Evolutionary conservation across 257 asterid genomes (phyloP).

Genomic region (Nicotiana paniculata): DNA sequence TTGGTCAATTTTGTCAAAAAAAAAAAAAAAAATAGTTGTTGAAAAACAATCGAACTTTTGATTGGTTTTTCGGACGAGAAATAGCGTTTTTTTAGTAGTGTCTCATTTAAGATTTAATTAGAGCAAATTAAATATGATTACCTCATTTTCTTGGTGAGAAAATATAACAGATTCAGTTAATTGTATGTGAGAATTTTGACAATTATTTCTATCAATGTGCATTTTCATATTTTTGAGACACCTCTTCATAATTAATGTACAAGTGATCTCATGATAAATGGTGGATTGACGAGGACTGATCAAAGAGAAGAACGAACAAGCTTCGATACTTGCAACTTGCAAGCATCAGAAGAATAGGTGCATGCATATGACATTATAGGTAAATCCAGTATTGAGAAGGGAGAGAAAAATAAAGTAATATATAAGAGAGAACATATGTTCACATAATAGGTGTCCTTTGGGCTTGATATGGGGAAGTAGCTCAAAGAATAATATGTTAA

Average conservation of each 20-base stretch:
- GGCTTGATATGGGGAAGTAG: too few relatives aligned
- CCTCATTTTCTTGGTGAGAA: not conserved
- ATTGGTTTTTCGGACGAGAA: too few relatives aligned
- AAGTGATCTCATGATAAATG: not conserved
- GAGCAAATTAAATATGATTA: not conserved
- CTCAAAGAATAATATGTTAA: not conserved
- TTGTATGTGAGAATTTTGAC: not conserved
- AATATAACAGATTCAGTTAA: not conserved
- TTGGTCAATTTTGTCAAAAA: too few relatives aligned
- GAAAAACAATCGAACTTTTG: too few relatives aligned
- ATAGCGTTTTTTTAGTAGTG: too few relatives aligned
- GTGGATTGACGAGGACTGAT: not conserved
- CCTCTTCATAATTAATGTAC: not conserved
- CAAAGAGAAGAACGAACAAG: not conserved
- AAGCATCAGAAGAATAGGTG: too few relatives aligned
- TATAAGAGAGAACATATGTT: too few relatives aligned
- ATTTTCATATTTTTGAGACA: not conserved
- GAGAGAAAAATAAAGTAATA: too few relatives aligned
- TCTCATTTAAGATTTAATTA: not conserved
- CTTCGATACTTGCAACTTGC: not conserved
- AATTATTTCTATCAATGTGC: not conserved
- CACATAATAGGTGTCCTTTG: too few relatives aligned
- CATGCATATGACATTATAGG: too few relatives aligned
- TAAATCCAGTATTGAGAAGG: too few relatives aligned
- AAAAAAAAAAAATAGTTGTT: too few relatives aligned